Conservation (phyloP, 495 filamentous ascomycete species). For the Xylaria longipes region DNA sequence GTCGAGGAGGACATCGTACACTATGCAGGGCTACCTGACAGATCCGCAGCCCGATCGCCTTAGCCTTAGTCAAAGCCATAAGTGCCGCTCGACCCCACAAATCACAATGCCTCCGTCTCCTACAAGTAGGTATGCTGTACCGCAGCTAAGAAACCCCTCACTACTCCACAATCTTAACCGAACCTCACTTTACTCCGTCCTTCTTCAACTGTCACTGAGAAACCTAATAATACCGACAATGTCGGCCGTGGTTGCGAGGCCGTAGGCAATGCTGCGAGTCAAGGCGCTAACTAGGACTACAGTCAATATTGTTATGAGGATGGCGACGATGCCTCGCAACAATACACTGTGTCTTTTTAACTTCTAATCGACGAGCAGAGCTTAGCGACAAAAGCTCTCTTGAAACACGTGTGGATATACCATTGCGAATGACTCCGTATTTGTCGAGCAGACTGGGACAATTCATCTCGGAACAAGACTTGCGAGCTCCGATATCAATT, state of each 20-base stretch:
- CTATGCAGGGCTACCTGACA: slow-evolving; percentile 6
- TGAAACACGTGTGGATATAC: not conserved
- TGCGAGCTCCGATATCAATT: not conserved
- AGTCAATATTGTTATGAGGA: not conserved
- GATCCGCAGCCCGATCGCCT: not conserved
- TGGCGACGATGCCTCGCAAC: not conserved
- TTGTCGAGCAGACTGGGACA: not conserved
- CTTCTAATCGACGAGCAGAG: not conserved
- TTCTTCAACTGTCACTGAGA: not conserved
- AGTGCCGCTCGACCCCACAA: slow-evolving; percentile 14
- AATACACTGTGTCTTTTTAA: not conserved
- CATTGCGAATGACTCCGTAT: not conserved
- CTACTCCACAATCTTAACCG: slow-evolving; percentile 16
- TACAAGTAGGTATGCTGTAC: not conserved
- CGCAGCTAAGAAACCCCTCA: slow-evolving; percentile 7
- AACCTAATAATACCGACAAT: not conserved
- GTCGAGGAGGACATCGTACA: not conserved
- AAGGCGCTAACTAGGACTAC: not conserved
- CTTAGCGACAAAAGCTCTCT: not conserved
- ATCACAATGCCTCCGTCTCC: slow-evolving; percentile 13
- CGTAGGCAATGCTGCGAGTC: not conserved
- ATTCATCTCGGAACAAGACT: not conserved
- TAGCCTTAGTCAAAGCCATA: not conserved
- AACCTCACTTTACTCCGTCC: not conserved
- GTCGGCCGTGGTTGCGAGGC: not conserved